Evolutionary conservation across 23 red algal species (phyloP).

Genomic region (Gracilaria gracilis): DNA sequence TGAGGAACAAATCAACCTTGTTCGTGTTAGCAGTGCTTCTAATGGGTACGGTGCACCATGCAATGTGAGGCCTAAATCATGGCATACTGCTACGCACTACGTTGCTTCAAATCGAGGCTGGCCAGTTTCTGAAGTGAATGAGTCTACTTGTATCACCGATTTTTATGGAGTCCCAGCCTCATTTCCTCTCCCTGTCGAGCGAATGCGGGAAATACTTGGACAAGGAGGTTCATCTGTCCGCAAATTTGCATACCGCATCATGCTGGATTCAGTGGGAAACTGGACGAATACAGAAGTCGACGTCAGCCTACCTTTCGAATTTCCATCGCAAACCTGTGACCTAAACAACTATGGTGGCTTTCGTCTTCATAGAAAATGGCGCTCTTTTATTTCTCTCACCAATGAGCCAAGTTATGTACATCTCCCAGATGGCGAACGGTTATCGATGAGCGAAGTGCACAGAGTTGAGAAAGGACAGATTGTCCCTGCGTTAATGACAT

Average conservation of each 20-base stretch:
- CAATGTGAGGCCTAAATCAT: background rate
- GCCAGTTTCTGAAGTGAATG: slow-evolving; percentile 14
- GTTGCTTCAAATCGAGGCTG: slow-evolving; percentile 2
- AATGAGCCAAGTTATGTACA: slow-evolving; percentile 1
- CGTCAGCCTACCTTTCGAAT: background rate
- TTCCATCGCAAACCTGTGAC: background rate
- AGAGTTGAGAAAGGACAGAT: slow-evolving; percentile 3
- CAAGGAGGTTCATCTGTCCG: background rate
- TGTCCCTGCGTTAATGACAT: slow-evolving; percentile 20
- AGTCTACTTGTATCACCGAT: slow-evolving; percentile 14
- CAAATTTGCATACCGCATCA: background rate
- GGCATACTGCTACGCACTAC: background rate
- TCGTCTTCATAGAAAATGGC: slow-evolving; percentile 35
- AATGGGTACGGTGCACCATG: background rate
- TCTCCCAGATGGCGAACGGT: slow-evolving; percentile 23
- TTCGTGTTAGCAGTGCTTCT: background rate
- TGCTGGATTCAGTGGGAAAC: background rate
- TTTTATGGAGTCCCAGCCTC: slow-evolving; percentile 4
- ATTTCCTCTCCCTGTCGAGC: background rate
- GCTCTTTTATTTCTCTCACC: background rate
- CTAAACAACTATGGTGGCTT: slow-evolving; percentile 1
- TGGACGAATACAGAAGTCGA: background rate
- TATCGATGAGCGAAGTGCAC: background rate
- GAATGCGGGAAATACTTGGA: background rate
- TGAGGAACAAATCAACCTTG: background rate